Conservation (phyloP, 2,329 filamentous ascomycete genomes). For the Verticillium alfalfae region DNA sequence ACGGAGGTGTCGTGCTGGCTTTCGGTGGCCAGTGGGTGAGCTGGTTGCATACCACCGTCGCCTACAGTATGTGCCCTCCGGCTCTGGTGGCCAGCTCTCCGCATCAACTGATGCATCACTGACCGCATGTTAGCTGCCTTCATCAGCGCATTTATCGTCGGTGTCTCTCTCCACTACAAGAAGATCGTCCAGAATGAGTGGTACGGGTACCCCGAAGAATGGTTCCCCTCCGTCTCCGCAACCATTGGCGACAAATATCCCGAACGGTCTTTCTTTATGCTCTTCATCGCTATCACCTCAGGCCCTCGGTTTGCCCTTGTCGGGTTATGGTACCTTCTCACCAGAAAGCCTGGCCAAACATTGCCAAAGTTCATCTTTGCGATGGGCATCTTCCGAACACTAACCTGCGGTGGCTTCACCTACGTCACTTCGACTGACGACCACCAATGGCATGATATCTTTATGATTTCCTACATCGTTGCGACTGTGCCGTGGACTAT, state of each 20-base stretch:
- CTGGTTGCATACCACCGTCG: constrained; percentile 77
- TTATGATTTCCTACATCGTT: constrained; percentile 98
- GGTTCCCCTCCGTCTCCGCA: constrained; percentile 93
- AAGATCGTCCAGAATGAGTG: constrained; percentile 98
- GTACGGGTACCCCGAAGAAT: constrained; percentile 90
- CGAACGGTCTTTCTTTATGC: constrained; percentile 91
- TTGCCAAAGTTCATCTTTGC: constrained; percentile 78
- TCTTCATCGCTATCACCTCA: constrained; percentile 95
- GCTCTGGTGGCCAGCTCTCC: constrained; percentile 5
- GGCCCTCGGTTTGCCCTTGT: constrained; percentile 89
- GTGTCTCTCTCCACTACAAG: constrained; percentile 77
- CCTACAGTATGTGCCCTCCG: constrained; percentile 62
- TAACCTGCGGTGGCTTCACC: constrained; percentile 96
- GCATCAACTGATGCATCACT: not conserved
- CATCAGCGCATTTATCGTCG: constrained; percentile 76
- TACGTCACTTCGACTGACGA: constrained; percentile 98
- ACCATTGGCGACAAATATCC: constrained; percentile 97
- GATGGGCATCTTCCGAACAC: constrained; percentile 78
- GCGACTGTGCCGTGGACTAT: constrained; percentile 92
- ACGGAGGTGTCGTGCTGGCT: constrained; percentile 51
- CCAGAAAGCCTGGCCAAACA: constrained; percentile 65
- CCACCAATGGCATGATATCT: constrained; percentile 97
- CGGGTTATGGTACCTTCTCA: constrained; percentile 86
- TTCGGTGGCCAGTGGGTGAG: constrained; percentile 89
- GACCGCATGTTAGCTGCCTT: constrained; percentile 62